A percentile compares a stretch with the other conserved stretches of the same genome.
Evolutionary conservation across 2,329 filamentous ascomycete genomes (phyloP).

Genomic region (Aspergillus ruber): DNA sequence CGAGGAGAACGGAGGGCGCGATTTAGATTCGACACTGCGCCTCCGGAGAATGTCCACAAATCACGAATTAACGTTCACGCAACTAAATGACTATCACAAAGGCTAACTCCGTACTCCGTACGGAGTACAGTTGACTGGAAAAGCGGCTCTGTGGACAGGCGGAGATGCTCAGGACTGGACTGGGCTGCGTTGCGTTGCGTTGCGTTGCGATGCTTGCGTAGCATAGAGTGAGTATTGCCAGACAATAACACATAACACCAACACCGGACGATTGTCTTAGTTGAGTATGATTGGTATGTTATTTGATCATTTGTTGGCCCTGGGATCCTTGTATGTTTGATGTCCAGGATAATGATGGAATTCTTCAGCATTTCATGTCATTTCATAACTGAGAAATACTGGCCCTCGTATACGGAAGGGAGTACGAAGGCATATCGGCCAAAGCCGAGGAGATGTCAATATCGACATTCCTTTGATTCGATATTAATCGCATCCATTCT

Average conservation of each 20-base stretch:
- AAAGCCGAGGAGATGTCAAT: no score
- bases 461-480: no score
- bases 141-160: background rate
- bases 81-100: background rate
- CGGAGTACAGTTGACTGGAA: background rate
- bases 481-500: no score
- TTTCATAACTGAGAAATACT: no score
- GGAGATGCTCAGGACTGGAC: background rate
- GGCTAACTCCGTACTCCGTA: background rate
- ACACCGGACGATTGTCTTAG: background rate
- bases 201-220: background rate
- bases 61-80: background rate
- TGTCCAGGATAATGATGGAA: background rate
- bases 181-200: background rate
- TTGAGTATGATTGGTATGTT: background rate
- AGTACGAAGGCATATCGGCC: no score
- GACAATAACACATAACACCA: background rate
- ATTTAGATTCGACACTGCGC: background rate
- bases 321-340: background rate
- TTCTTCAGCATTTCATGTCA: no score
- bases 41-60: background rate
- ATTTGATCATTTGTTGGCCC: background rate
- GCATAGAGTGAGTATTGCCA: background rate
- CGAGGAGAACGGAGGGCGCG: background rate
- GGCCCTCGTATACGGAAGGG: no score